Percentiles rank a stretch among this genome's conserved stretches.
phyloP scores from a whole-genome alignment of 306 rosid species.

The Begonia loranthoides region DNA sequence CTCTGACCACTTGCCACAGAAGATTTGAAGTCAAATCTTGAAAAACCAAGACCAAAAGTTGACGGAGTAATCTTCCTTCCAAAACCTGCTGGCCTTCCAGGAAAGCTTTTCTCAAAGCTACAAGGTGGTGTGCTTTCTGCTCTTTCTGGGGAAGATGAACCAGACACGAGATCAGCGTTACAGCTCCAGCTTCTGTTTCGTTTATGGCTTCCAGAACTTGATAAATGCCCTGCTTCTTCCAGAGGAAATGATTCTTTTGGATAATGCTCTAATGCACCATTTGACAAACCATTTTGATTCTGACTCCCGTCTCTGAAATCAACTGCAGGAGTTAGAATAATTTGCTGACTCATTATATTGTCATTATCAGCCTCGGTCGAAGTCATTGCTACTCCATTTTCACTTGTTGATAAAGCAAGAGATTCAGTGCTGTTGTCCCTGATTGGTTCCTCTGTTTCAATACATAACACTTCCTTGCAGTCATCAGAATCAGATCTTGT shows the following conservation, averaged over 20 bases:
- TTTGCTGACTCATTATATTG: no score
- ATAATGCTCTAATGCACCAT: slow-evolving; percentile 14
- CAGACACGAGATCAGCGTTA: slow-evolving; percentile 46
- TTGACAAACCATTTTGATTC: no score
- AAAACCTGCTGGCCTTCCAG: slow-evolving; percentile 50
- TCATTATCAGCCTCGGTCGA: no score
- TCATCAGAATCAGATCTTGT: slow-evolving; percentile 14
- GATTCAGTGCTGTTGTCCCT: slow-evolving; percentile 21
- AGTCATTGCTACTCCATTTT: slow-evolving; percentile 12
- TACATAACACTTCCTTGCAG: slow-evolving; percentile 75
- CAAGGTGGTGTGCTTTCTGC: slow-evolving; percentile 43
- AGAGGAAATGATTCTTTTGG: slow-evolving; percentile 34
- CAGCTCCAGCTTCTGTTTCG: slow-evolving; percentile 67
- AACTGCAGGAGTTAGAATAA: no score
- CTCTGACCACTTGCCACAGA: slow-evolving; percentile 16
- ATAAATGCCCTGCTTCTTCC: slow-evolving; percentile 16
- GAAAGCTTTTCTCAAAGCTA: slow-evolving; percentile 40
- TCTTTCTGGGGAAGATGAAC: slow-evolving; percentile 25
- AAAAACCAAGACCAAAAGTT: slow-evolving; percentile 18
- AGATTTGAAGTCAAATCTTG: slow-evolving; percentile 27
- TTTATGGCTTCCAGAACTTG: slow-evolving; percentile 23
- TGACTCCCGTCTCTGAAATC: no score
- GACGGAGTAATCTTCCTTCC: slow-evolving; percentile 33
- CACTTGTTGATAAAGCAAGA: slow-evolving; percentile 22
- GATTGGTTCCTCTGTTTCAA: slow-evolving; percentile 42